Evolutionary conservation across 2,329 filamentous ascomycete genomes (phyloP).

Genomic region (Penicillium sp.): DNA sequence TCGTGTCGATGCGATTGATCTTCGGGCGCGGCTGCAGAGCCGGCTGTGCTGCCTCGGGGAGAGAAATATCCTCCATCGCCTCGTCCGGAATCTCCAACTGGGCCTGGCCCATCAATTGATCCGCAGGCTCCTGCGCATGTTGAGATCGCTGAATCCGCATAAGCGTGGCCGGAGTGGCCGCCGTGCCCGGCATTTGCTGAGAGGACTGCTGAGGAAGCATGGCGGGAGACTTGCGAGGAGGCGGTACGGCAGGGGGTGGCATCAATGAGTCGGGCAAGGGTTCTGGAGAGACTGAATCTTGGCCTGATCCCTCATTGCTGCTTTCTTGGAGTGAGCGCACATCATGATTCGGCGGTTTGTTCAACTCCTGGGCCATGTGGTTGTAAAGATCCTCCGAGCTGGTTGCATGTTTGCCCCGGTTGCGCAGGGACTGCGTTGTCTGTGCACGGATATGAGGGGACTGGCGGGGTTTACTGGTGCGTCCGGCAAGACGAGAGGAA

Average conservation of each 20-base stretch:
- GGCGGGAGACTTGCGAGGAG: slow-evolving; percentile 44
- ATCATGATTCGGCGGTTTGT: slow-evolving; percentile 29
- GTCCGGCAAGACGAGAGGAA: slow-evolving; percentile 32
- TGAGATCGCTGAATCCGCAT: slow-evolving; percentile 69
- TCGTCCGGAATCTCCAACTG: slow-evolving; percentile 51
- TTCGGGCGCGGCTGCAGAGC: slow-evolving; percentile 49
- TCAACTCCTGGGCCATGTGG: slow-evolving; percentile 41
- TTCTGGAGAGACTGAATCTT: slow-evolving; percentile 53
- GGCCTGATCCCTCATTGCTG: slow-evolving; percentile 49
- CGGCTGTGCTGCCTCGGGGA: slow-evolving; percentile 71
- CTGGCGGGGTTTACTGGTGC: slow-evolving; percentile 43
- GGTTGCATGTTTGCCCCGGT: slow-evolving; percentile 34
- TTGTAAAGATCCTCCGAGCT: slow-evolving; percentile 39
- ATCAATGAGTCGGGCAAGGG: slow-evolving; percentile 53
- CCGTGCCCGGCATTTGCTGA: slow-evolving; percentile 49
- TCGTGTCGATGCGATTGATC: slow-evolving; percentile 54
- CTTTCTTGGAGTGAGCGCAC: slow-evolving; percentile 36
- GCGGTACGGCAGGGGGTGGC: slow-evolving; percentile 52
- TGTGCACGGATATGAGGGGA: slow-evolving; percentile 49
- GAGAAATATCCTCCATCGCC: slow-evolving; percentile 65
- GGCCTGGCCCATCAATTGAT: slow-evolving; percentile 38
- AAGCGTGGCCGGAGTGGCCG: slow-evolving; percentile 83
- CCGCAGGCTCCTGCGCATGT: slow-evolving; percentile 41
- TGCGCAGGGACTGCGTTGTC: slow-evolving; percentile 29
- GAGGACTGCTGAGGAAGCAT: slow-evolving; percentile 33